These are phyloP conservation scores for Neofusicoccum sp. DNA, from an alignment of 2,329 filamentous ascomycete species.

Conservation along the genomic window DNA sequence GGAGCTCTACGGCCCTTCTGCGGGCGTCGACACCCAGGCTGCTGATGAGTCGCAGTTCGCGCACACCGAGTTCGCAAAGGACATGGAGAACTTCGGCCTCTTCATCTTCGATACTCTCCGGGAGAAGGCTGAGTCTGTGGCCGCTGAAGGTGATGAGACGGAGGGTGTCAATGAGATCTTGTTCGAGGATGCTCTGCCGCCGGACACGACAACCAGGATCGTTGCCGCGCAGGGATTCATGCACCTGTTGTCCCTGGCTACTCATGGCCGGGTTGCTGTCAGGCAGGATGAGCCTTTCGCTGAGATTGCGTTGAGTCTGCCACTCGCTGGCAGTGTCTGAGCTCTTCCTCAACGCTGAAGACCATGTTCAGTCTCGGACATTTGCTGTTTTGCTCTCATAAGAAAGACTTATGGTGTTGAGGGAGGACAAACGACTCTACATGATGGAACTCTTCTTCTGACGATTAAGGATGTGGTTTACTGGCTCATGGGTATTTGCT, in stretches of 20 bases:
- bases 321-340: neutral
- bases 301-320: slow-evolving; percentile 29
- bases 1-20: slow-evolving; percentile 37
- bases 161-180: slow-evolving; percentile 45
- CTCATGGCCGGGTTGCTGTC: slow-evolving; percentile 62
- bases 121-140: slow-evolving; percentile 32
- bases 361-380: too few relatives aligned
- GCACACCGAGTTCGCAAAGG: slow-evolving; percentile 54
- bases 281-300: slow-evolving; percentile 54
- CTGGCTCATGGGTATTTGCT: too few relatives aligned
- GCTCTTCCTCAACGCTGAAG: too few relatives aligned
- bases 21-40: slow-evolving; percentile 50
- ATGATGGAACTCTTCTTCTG: too few relatives aligned
- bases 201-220: slow-evolving; percentile 51
- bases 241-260: slow-evolving; percentile 43
- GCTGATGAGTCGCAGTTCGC: slow-evolving; percentile 50
- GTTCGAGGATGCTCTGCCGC: slow-evolving; percentile 70
- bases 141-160: neutral
- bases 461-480: too few relatives aligned
- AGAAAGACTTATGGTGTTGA: too few relatives aligned
- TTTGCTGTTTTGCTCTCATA: too few relatives aligned
- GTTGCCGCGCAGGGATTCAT: slow-evolving; percentile 60
- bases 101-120: slow-evolving; percentile 47
- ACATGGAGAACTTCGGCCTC: slow-evolving; percentile 62
- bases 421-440: too few relatives aligned